Base-by-base conservation (phyloP, 2,329 filamentous ascomycete genomes). In the Phyllosticta citriasiana region DNA sequence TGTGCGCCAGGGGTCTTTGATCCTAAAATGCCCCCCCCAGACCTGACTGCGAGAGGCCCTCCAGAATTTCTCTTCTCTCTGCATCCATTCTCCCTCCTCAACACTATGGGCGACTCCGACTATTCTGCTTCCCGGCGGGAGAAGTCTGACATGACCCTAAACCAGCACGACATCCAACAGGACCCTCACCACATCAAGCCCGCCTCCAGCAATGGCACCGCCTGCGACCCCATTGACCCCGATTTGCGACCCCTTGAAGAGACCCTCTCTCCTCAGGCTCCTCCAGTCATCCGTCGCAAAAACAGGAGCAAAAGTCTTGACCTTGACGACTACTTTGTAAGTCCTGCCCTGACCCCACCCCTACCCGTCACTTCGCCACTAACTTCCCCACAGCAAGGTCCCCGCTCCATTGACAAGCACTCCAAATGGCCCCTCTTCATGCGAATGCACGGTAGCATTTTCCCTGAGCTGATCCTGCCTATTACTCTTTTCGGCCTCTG, bases 361-460 rank as follows among this genome's bases (percentile, higher is more conserved):
- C 67, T 69, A 67, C 62, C 22, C 26, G 7, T 35, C 30, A 55
- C 22, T 59, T 54, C 10, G 14, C 19, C 14, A 47, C 60, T 62
- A 19, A 62, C 60, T n/a, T n/a, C 50, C 8, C 25, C 12, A 3
- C 35, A 62, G 60, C 57, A 60, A 63, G 84, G 84, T 12, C 88
- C 88, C 57, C 82, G 86, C 63, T 84, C 91, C 70, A 82, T 89
- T 65, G 79, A 84, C 62, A 83, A 83, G 68, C 88, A 91, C 73
- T 90, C 87, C 22, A 91, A 89, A 79, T 86, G 87, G 80, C 88
- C 88, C 19, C 82, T 85, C 64, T 88, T 91, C 70, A 75, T 92
- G 71, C 86, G 87, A 62, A 80, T 92, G 76, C 88, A 90, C 71
- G 88, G 88, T 67, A 88, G 85, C 64, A 85, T 92, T 63, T 72